phyloP scores from a whole-genome alignment of 1,139 yeast genomes.

The Suhomyces terraborum region DNA sequence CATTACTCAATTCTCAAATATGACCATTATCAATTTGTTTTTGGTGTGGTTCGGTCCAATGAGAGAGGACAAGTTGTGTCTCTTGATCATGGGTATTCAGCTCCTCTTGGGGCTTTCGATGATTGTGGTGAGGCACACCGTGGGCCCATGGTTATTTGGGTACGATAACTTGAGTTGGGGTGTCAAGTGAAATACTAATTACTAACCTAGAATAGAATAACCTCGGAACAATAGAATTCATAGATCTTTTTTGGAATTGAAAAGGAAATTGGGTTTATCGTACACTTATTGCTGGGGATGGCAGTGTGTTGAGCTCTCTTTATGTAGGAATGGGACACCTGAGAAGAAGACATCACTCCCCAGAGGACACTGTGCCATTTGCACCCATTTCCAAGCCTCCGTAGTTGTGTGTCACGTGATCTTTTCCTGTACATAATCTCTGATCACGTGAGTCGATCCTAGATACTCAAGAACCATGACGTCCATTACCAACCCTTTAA shows the following conservation, averaged over 20 bases:
- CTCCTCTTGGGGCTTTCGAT: conserved; percentile 66
- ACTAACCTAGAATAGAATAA: not conserved
- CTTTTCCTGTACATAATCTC: too few relatives aligned
- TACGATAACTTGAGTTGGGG: conserved; percentile 71
- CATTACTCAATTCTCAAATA: conserved; percentile 63
- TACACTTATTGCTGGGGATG: too few relatives aligned
- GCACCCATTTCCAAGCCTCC: too few relatives aligned
- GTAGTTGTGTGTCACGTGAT: not conserved
- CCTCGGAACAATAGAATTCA: not conserved
- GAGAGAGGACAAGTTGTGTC: conserved; percentile 77
- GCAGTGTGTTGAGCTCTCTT: too few relatives aligned
- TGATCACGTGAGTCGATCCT: conserved; percentile 1
- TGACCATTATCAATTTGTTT: conserved; percentile 82
- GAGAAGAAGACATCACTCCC: too few relatives aligned
- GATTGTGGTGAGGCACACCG: conserved; percentile 72
- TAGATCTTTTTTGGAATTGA: not conserved
- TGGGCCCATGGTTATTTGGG: conserved; percentile 87
- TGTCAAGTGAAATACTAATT: conserved; percentile 29
- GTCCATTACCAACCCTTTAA: not conserved
- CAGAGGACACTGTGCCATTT: too few relatives aligned
- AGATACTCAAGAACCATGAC: conserved; percentile 1
- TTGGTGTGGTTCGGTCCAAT: conserved; percentile 88
- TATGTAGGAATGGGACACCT: too few relatives aligned
- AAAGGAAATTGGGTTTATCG: too few relatives aligned
- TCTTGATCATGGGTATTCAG: conserved; percentile 60